Conservation (phyloP, 2,329 filamentous ascomycete genomes). For the Colletotrichum higginsianum region DNA sequence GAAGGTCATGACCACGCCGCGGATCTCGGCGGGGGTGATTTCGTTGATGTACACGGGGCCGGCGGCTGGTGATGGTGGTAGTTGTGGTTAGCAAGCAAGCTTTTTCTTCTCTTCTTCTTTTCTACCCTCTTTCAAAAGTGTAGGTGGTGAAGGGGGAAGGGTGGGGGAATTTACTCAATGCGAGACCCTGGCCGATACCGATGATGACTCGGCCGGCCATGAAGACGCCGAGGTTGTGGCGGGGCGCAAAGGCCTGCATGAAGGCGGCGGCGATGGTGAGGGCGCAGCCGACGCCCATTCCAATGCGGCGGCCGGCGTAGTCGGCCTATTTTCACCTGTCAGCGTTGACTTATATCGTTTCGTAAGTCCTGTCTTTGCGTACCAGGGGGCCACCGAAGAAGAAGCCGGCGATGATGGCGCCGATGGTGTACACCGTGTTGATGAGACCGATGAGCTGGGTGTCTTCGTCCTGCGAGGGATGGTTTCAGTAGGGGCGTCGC, state of each 20-base stretch:
- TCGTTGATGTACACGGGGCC: slow-evolving; percentile 82
- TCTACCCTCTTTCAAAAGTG: too few relatives aligned
- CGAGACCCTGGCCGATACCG: slow-evolving; percentile 76
- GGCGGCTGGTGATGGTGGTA: slow-evolving; percentile 60
- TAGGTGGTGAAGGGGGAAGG: not conserved
- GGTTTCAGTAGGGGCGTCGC: not conserved
- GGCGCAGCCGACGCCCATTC: slow-evolving; percentile 73
- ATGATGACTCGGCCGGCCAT: slow-evolving; percentile 76
- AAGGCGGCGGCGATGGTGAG: slow-evolving; percentile 76
- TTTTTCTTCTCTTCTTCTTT: too few relatives aligned
- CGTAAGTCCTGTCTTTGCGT: slow-evolving; percentile 25
- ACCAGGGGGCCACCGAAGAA: slow-evolving; percentile 76
- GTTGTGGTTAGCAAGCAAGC: too few relatives aligned
- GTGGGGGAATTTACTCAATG: slow-evolving; percentile 58
- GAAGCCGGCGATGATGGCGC: slow-evolving; percentile 79
- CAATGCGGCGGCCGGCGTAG: slow-evolving; percentile 69
- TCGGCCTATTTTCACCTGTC: slow-evolving; percentile 58
- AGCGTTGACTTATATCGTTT: not conserved
- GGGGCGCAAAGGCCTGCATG: slow-evolving; percentile 74
- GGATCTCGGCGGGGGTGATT: slow-evolving; percentile 74
- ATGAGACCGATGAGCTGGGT: slow-evolving; percentile 64
- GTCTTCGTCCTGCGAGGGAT: slow-evolving; percentile 50
- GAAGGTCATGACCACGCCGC: slow-evolving; percentile 78
- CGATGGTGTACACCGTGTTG: slow-evolving; percentile 80
- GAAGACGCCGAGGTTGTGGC: slow-evolving; percentile 71